A percentile compares a stretch with the other conserved stretches of the same genome.
Conservation (phyloP, 495 filamentous ascomycete genomes). For the Aspergillus wentii region DNA sequence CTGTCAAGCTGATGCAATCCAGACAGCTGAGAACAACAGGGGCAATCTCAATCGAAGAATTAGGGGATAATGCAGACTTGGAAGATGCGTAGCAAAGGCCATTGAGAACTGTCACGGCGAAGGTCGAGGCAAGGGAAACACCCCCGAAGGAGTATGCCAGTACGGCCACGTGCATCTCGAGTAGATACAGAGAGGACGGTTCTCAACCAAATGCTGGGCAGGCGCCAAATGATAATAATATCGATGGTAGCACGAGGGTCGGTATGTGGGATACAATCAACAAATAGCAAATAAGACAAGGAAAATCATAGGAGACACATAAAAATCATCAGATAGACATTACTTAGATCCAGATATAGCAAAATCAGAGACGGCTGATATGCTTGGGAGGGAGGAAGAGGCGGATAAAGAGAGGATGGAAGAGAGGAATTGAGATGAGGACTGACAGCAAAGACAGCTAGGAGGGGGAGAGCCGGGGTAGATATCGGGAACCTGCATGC, state of each 20-base stretch:
- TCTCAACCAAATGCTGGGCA: no score
- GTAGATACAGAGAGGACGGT: conserved; percentile 2
- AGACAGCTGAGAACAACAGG: conserved; percentile 22
- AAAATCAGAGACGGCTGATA: no score
- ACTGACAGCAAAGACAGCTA: no score
- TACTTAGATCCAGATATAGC: background rate
- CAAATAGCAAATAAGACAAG: background rate
- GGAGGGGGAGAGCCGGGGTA: no score
- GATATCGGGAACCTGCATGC: no score
- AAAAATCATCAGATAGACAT: background rate
- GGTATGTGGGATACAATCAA: conserved; percentile 2
- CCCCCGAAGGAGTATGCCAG: conserved; percentile 22
- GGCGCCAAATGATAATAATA: no score
- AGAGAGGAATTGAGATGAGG: no score
- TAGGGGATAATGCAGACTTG: conserved; percentile 13
- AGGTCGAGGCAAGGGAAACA: conserved; percentile 19
- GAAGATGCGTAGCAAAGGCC: conserved; percentile 26
- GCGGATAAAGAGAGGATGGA: no score
- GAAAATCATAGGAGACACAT: background rate
- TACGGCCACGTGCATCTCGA: conserved; percentile 14
- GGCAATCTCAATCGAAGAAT: conserved; percentile 16
- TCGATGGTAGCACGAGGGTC: no score
- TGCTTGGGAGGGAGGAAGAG: no score
- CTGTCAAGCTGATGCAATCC: conserved; percentile 22
- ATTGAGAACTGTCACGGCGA: conserved; percentile 28